These are phyloP conservation scores for Colletotrichum noveboracense DNA, from an alignment of 2,329 filamentous ascomycete species.

Conservation along the genomic window DNA sequence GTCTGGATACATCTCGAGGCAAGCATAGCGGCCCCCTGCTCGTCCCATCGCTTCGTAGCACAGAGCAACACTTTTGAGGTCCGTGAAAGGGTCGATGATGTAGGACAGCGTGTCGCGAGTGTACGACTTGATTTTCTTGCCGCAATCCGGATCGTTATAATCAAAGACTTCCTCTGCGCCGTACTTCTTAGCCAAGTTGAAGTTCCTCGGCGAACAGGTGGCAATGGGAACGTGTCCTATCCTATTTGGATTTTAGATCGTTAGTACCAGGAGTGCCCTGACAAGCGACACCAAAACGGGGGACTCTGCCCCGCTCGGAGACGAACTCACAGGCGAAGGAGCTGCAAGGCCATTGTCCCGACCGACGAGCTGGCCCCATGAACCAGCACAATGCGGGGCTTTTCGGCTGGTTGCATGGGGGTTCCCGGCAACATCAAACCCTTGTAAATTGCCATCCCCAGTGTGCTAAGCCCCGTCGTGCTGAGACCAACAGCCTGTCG, in stretches of 20 bases:
- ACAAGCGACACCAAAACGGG: neutral
- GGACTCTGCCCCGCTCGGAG: neutral
- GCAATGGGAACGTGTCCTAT: slow-evolving; percentile 26
- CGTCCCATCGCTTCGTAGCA: slow-evolving; percentile 43
- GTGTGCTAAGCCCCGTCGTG: slow-evolving; percentile 9
- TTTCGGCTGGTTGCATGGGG: slow-evolving; percentile 10
- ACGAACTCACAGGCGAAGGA: slow-evolving; percentile 29
- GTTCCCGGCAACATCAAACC: slow-evolving; percentile 24
- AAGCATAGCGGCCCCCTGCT: neutral
- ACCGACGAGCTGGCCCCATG: slow-evolving; percentile 25
- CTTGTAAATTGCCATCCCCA: slow-evolving; percentile 25
- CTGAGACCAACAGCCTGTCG: slow-evolving; percentile 22
- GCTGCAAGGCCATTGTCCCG: slow-evolving; percentile 28
- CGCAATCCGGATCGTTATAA: slow-evolving; percentile 40
- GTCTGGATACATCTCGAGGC: neutral
- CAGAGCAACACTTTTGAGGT: slow-evolving; percentile 30
- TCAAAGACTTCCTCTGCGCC: slow-evolving; percentile 53
- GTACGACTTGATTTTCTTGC: slow-evolving; percentile 25
- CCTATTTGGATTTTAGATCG: neutral
- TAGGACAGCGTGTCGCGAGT: slow-evolving; percentile 41
- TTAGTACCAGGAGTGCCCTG: neutral
- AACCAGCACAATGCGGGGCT: slow-evolving; percentile 24
- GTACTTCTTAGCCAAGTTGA: slow-evolving; percentile 39
- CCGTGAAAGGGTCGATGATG: slow-evolving; percentile 43
- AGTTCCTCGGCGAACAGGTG: slow-evolving; percentile 48